phyloP scores from a whole-genome alignment of 768 basidiomycete species.

The Lactarius pseudohatsudake region DNA sequence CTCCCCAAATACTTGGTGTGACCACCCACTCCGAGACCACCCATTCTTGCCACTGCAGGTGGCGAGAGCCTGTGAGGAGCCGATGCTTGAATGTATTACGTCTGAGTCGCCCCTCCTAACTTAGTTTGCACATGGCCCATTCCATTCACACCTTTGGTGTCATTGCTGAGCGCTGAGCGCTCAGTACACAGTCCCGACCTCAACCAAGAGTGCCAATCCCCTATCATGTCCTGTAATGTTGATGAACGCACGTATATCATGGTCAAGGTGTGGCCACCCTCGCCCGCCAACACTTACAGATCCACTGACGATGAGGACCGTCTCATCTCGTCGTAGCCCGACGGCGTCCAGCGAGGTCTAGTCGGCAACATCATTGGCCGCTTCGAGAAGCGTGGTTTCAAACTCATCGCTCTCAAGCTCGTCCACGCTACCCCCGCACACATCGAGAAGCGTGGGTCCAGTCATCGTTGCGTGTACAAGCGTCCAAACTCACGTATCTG shows the following conservation, averaged over 20 bases:
- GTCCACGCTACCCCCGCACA: constrained; percentile 75
- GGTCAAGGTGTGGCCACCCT: constrained; percentile 76
- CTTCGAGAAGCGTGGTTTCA: constrained; percentile 98
- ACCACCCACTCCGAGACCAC: too few species aligned
- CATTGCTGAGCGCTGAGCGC: too few species aligned
- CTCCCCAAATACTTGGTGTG: too few species aligned
- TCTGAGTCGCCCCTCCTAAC: too few species aligned
- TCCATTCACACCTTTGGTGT: too few species aligned
- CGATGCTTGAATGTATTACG: too few species aligned
- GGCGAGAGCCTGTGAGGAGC: too few species aligned
- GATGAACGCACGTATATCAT: constrained; percentile 97
- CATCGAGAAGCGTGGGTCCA: constrained; percentile 78
- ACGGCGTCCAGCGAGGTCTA: constrained; percentile 96
- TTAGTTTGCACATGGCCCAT: too few species aligned
- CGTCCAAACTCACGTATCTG: background rate
- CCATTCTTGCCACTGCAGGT: too few species aligned
- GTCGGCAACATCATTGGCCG: constrained; percentile 93
- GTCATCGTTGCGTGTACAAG: background rate
- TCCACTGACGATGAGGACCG: constrained; percentile 16
- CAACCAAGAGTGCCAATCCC: constrained; percentile 27
- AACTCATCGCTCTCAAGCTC: constrained; percentile 93
- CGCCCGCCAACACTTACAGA: background rate
- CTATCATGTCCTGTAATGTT: constrained; percentile 54
- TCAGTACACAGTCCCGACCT: constrained; percentile 9
- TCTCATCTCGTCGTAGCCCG: constrained; percentile 60